Conservation (phyloP, 2,329 filamentous ascomycete genomes). For the Pseudocercospora cruenta region DNA sequence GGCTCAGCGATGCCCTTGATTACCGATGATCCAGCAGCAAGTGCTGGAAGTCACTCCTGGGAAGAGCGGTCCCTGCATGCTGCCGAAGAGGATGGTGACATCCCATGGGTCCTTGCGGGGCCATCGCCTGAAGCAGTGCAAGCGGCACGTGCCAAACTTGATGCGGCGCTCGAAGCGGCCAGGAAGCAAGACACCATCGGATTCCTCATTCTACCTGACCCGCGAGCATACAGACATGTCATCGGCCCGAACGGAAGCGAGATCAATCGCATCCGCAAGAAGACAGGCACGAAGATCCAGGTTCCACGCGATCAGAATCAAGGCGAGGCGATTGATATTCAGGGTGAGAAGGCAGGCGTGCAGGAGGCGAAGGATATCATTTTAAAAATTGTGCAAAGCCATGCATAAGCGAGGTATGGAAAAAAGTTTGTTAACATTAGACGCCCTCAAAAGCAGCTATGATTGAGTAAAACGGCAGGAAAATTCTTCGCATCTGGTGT, state of each 20-base stretch:
- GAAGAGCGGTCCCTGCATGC: constrained; percentile 78
- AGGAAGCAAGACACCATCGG: constrained; percentile 73
- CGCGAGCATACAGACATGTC: constrained; percentile 84
- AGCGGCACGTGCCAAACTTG: constrained; percentile 77
- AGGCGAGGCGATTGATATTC: constrained; percentile 86
- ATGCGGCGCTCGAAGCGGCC: constrained; percentile 72
- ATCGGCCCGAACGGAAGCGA: constrained; percentile 87
- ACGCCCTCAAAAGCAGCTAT: neutral
- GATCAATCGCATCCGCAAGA: constrained; percentile 89
- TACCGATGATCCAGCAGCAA: constrained; percentile 70
- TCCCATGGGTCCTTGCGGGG: constrained; percentile 88
- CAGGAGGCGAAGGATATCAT: constrained; percentile 89
- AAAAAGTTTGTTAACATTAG: neutral
- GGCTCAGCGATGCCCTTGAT: constrained; percentile 79
- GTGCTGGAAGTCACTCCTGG: constrained; percentile 77
- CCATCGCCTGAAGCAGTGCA: constrained; percentile 71
- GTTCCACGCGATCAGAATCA: constrained; percentile 71
- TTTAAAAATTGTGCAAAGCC: constrained; percentile 70
- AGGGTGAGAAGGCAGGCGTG: constrained; percentile 76
- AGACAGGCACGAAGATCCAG: constrained; percentile 91
- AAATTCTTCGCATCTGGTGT: neutral
- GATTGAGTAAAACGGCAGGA: neutral
- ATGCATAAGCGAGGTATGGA: constrained; percentile 29
- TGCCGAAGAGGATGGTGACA: constrained; percentile 61
- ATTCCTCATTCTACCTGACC: constrained; percentile 87